phyloP scores from a whole-genome alignment of 1,284 basidiomycete genomes.

The Moniliophthora roreri region DNA sequence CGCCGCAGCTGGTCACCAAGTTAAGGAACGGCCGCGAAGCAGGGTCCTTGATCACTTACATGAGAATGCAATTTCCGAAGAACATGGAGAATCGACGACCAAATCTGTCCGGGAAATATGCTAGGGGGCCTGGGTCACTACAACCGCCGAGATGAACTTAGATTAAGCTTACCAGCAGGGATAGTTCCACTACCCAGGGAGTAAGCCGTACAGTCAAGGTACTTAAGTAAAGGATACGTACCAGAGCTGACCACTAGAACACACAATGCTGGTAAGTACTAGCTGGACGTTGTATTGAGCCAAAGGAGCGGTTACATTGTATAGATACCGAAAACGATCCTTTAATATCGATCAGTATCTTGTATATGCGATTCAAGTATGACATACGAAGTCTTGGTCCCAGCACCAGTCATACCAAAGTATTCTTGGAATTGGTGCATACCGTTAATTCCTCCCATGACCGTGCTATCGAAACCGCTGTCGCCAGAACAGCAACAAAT shows the following conservation, averaged over 20 bases:
- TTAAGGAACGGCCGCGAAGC: neutral
- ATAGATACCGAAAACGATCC: slow-evolving; percentile 57
- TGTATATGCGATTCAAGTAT: neutral
- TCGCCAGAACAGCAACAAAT: slow-evolving; percentile 51
- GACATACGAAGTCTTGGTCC: slow-evolving; percentile 42
- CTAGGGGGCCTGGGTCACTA: slow-evolving; percentile 19
- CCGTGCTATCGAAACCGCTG: slow-evolving; percentile 53
- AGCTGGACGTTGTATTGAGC: slow-evolving; percentile 1
- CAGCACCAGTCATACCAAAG: slow-evolving; percentile 44
- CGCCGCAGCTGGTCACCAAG: slow-evolving; percentile 38
- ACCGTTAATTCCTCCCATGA: slow-evolving; percentile 54
- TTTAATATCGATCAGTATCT: slow-evolving; percentile 17
- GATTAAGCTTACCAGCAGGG: slow-evolving; percentile 34
- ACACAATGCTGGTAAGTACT: neutral
- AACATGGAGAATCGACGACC: slow-evolving; percentile 56
- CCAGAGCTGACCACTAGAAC: slow-evolving; percentile 36
- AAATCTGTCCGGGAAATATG: slow-evolving; percentile 49
- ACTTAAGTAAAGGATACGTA: slow-evolving; percentile 19
- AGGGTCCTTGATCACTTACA: slow-evolving; percentile 32
- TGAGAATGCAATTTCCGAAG: slow-evolving; percentile 43
- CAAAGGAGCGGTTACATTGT: slow-evolving; percentile 38
- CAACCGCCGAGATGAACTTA: slow-evolving; percentile 1
- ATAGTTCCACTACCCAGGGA: slow-evolving; percentile 37
- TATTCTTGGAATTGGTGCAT: slow-evolving; percentile 49
- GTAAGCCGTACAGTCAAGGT: slow-evolving; percentile 4